Conservation (phyloP, 108 stramenopile species). For the Fistulifera solaris region DNA sequence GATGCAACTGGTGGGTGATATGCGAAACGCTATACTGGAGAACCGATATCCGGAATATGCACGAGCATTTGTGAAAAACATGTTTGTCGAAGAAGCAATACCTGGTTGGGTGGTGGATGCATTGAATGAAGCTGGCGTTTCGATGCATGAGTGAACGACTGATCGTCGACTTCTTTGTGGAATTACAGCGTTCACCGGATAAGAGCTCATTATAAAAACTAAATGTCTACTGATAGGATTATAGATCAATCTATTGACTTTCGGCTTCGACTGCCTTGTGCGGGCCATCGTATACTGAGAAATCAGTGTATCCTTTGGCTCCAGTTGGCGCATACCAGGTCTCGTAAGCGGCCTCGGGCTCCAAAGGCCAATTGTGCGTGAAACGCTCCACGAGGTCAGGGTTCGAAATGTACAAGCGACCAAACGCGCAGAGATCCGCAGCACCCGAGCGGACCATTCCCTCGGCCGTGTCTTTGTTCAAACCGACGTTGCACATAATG, state of each 20-base stretch:
- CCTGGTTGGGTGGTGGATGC: conserved; percentile 87
- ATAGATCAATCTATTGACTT: no score
- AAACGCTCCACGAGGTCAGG: conserved; percentile 70
- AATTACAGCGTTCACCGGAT: no score
- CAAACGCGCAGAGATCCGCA: conserved; percentile 53
- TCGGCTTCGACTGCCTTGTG: no score
- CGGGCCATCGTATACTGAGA: conserved; percentile 23
- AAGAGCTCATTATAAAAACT: no score
- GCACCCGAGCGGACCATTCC: conserved; percentile 44
- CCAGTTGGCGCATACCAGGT: conserved; percentile 38
- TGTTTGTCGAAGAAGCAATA: conserved; percentile 50
- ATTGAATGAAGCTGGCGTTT: conserved; percentile 54
- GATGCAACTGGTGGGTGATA: conserved; percentile 74
- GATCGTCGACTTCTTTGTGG: no score
- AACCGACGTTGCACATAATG: conserved; percentile 57
- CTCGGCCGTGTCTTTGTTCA: conserved; percentile 48
- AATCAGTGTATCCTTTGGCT: conserved; percentile 62
- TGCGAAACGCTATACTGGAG: conserved; percentile 86
- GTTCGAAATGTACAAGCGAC: conserved; percentile 65
- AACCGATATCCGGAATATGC: conserved; percentile 68
- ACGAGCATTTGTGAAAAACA: conserved; percentile 48
- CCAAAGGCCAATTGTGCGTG: conserved; percentile 37
- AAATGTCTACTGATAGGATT: no score
- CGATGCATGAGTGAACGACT: not conserved
- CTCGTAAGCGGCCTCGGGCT: conserved; percentile 22